phyloP scores from a whole-genome alignment of 2,329 filamentous ascomycete genomes.

The Trichoderma sp. region DNA sequence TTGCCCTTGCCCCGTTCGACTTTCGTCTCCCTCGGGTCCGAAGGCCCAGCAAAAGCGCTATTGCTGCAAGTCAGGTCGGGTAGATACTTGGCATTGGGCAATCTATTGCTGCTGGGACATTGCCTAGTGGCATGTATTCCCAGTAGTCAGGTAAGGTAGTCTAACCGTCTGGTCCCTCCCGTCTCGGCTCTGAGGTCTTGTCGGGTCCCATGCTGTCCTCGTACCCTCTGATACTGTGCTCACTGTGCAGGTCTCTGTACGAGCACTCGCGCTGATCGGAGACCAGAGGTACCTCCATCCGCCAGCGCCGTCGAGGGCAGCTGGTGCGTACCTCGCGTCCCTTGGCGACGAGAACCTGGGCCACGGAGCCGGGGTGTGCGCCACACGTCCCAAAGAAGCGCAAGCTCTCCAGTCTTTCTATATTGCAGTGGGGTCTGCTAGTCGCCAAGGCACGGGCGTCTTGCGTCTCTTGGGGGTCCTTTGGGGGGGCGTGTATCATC shows the following conservation, averaged over 20 bases:
- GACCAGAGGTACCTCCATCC: background rate
- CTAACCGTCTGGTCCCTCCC: background rate
- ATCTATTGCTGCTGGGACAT: background rate
- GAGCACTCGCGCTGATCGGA: no score
- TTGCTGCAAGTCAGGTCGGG: background rate
- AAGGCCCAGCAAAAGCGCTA: background rate
- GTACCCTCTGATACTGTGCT: background rate
- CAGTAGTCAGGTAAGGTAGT: background rate
- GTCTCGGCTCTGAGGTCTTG: background rate
- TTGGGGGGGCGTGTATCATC: background rate
- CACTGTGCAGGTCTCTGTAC: background rate
- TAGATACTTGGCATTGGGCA: background rate
- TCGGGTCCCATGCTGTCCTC: background rate
- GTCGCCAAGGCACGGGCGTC: slow-evolving; percentile 7
- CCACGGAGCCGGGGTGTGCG: slow-evolving; percentile 15
- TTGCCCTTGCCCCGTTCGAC: background rate
- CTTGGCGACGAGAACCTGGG: slow-evolving; percentile 15
- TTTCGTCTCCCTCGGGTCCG: background rate
- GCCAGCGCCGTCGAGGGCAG: background rate
- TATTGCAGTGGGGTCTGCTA: slow-evolving; percentile 1
- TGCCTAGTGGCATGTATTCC: background rate
- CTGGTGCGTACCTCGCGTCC: background rate
- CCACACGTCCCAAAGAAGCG: slow-evolving; percentile 1
- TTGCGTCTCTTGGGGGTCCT: background rate
- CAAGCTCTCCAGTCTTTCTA: background rate